Evolutionary conservation across 257 asterid genomes (phyloP).

Genomic region (Solanum arcanum): DNA sequence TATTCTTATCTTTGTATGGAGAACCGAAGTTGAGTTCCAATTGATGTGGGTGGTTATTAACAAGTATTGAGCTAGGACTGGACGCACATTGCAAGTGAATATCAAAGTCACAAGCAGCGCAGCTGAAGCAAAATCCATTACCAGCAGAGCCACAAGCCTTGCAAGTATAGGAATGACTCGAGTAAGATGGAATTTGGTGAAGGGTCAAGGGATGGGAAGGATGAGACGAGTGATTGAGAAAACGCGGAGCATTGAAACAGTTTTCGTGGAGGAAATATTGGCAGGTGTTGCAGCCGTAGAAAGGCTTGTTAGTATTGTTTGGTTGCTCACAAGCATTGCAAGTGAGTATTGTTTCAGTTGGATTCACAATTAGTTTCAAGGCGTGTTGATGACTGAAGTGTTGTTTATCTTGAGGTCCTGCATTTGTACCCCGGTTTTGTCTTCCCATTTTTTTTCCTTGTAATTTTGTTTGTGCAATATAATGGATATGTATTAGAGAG

Average conservation of each 20-base stretch:
- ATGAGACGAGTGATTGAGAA: slow-evolving; percentile 17
- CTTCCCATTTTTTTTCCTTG: not conserved
- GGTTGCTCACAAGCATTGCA: slow-evolving; percentile 14
- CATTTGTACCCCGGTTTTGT: not conserved
- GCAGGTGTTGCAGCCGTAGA: slow-evolving; percentile 18
- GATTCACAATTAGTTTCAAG: not conserved
- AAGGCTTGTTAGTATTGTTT: not conserved
- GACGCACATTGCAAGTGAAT: slow-evolving; percentile 16
- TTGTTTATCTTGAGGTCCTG: not conserved
- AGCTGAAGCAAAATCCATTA: slow-evolving; percentile 6
- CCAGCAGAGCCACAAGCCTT: slow-evolving; percentile 15
- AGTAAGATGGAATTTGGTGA: slow-evolving; percentile 12
- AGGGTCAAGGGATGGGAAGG: slow-evolving; percentile 21
- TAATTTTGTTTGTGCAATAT: not conserved
- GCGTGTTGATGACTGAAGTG: slow-evolving; percentile 28
- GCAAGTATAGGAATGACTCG: slow-evolving; percentile 5
- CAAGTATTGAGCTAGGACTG: not conserved
- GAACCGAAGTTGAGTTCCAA: slow-evolving; percentile 4
- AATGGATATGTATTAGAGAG: not conserved
- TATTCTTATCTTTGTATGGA: not conserved
- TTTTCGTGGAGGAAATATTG: slow-evolving; percentile 16
- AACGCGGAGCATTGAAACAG: slow-evolving; percentile 20
- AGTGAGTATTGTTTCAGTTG: not conserved
- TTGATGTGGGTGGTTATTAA: slow-evolving; percentile 7
- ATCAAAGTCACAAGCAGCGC: slow-evolving; percentile 21